Evolutionary conservation across 495 filamentous ascomycete species (phyloP), one percentile per base, ranked within the genome.

Genomic region (Glutinoglossum americanum): DNA sequence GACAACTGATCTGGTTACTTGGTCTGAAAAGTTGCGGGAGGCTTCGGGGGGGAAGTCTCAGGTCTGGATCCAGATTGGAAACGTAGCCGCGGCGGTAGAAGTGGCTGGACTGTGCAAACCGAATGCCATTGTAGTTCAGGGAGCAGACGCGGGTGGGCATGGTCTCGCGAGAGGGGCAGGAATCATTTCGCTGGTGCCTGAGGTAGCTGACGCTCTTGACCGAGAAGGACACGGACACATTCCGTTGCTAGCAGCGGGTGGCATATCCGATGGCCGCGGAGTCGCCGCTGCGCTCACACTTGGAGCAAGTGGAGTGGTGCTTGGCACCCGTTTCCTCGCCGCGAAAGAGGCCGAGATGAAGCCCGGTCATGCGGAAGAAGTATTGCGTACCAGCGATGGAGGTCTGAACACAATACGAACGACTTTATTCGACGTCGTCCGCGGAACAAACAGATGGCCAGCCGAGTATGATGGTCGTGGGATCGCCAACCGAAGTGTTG

Each of bases 311-410:
- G 86, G 75, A 1, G 76, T 73, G 2, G 83, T 76, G 0, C 71
- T 92, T 69, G 86, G 86, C 3, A 89, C 85, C 28, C 72, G 82
- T 56, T 82, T 86, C 62, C 72, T 87, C 23, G 78, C 82, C n/a
- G 65, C 82, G 0, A 62, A 58, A 0, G 86, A 92, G 63, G 79
- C 83, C 3, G 70, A 71, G 4, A 79, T 84, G 30, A 70, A 72
- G 10, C 66, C 68, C 17, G 82, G 77, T 17, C 83, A 83, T 63
- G 76, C 74, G 59, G 64, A 79, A 55, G 76, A 80, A 53, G 67
- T 90, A 27, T 53, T 87, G 1, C 65, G 73, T 1, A 77, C 80
- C 0, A 67, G 60, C 1, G 80, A 89, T 62, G 86, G 83, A 0
- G 84, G 78, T 4, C 68, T 66, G 7, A 75, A 61, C 4, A 92